phyloP scores from a whole-genome alignment of 1,284 basidiomycete species.

The Microbotryum intermedium region DNA sequence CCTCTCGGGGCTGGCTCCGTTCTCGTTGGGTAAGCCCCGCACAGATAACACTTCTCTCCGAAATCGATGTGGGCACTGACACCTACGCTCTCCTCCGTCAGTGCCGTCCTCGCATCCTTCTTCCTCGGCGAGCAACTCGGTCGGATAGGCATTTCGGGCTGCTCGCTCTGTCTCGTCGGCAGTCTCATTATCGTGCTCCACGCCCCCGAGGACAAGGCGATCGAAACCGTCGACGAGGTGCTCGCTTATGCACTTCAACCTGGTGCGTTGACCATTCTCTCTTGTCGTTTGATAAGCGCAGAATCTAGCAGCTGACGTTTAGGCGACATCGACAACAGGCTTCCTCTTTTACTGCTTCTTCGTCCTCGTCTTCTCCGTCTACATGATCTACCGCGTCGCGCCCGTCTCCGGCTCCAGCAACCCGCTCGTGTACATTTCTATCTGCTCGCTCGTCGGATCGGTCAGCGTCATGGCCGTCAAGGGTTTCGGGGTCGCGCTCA shows the following conservation, averaged over 20 bases:
- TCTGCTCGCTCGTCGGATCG: constrained; percentile 82
- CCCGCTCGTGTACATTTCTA: constrained; percentile 86
- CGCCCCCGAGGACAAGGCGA: constrained; percentile 89
- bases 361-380: constrained; percentile 67
- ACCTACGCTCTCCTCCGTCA: constrained; percentile 35
- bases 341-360: constrained; percentile 83
- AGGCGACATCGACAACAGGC: constrained; percentile 45
- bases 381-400: constrained; percentile 80
- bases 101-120: constrained; percentile 86
- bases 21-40: constrained; percentile 71
- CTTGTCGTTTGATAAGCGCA: background rate
- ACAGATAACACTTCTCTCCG: background rate
- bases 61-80: background rate
- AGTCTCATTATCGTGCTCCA: constrained; percentile 94
- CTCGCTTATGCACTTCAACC: constrained; percentile 80
- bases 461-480: constrained; percentile 91
- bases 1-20: constrained; percentile 92
- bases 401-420: constrained; percentile 82
- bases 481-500: constrained; percentile 92
- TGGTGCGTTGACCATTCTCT: constrained; percentile 47
- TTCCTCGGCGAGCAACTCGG: constrained; percentile 89
- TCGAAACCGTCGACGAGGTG: constrained; percentile 91
- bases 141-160: constrained; percentile 84
- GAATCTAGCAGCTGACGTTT: background rate
- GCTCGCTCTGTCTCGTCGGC: constrained; percentile 77